These are phyloP conservation scores for Phytopythium vexans DNA, from an alignment of 352 stramenopile species.

Conservation along the genomic window DNA sequence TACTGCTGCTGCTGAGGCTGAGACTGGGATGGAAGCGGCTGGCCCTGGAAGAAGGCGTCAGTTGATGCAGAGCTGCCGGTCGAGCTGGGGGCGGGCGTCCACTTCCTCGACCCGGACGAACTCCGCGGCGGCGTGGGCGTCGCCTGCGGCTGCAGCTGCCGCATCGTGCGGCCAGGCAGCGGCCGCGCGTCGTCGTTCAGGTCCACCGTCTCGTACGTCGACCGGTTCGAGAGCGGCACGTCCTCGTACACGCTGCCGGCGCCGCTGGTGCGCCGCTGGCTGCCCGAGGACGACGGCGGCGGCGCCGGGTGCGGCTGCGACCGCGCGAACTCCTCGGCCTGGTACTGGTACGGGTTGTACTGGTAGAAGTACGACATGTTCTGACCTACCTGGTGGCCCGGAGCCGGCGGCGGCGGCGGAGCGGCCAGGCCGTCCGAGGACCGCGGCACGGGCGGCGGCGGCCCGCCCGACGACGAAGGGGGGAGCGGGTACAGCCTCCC, in stretches of 20 bases:
- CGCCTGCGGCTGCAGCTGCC: slow-evolving; percentile 6
- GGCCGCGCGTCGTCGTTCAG: slow-evolving; percentile 22
- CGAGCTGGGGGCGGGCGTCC: too few species aligned
- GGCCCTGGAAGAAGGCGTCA: slow-evolving; percentile 11
- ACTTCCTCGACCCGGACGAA: too few species aligned
- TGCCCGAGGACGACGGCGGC: slow-evolving; percentile 8
- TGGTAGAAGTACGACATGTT: slow-evolving; percentile 38
- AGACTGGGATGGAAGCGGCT: too few species aligned
- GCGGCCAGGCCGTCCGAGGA: slow-evolving; percentile 18
- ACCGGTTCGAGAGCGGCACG: slow-evolving; percentile 27
- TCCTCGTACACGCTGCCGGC: slow-evolving; percentile 15
- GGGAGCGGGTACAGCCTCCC: slow-evolving; percentile 7
- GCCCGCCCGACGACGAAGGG: not conserved
- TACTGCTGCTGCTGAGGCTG: too few species aligned
- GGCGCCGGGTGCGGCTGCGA: slow-evolving; percentile 2
- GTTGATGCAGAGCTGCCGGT: too few species aligned
- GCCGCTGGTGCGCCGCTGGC: slow-evolving; percentile 4
- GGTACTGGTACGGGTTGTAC: slow-evolving; percentile 11
- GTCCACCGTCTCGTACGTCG: slow-evolving; percentile 45
- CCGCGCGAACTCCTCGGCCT: slow-evolving; percentile 7
- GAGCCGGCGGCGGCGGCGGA: not conserved
- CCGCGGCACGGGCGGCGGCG: slow-evolving; percentile 4
- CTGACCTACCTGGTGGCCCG: slow-evolving; percentile 26
- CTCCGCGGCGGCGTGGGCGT: slow-evolving; percentile 3
- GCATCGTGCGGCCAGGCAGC: slow-evolving; percentile 1